Conservation (phyloP, 192 early-diverging fungal species). For the Powellomyces hirtus region DNA sequence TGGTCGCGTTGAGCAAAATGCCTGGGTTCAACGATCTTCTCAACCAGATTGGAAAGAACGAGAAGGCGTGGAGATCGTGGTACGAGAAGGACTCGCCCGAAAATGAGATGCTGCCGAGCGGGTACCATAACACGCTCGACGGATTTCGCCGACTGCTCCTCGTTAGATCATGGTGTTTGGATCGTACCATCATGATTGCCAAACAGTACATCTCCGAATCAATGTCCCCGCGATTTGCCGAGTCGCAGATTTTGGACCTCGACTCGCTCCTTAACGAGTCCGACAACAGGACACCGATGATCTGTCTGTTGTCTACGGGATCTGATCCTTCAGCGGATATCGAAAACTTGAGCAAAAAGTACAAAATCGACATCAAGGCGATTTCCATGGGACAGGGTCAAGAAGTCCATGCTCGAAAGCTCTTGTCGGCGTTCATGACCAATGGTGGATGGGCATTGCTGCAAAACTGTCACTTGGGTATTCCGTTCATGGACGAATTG, state of each 20-base stretch:
- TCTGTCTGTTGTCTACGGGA: conserved; percentile 62
- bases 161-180: conserved; percentile 60
- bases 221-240: conserved; percentile 46
- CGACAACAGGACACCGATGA: conserved; percentile 65
- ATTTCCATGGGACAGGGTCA: conserved; percentile 73
- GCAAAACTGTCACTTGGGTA: conserved; percentile 67
- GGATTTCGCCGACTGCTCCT: conserved; percentile 59
- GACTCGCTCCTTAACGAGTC: conserved; percentile 58
- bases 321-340: conserved; percentile 67
- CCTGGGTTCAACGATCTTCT: conserved; percentile 61
- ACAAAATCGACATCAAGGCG: conserved; percentile 66
- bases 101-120: conserved; percentile 59
- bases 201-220: conserved; percentile 65
- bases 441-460: conserved; percentile 64
- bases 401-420: conserved; percentile 63
- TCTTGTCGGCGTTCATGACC: conserved; percentile 58
- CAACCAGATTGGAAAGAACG: conserved; percentile 67
- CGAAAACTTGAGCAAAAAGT: conserved; percentile 61
- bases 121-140: conserved; percentile 60
- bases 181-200: conserved; percentile 64
- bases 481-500: conserved; percentile 67
- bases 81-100: conserved; percentile 66
- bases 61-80: conserved; percentile 64
- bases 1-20: conserved; percentile 63
- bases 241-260: conserved; percentile 67